Percentiles rank a stretch among this genome's conserved stretches.
Evolutionary conservation across 148 eudicot genomes (phyloP).

Genomic region (Arbutus unedo): DNA sequence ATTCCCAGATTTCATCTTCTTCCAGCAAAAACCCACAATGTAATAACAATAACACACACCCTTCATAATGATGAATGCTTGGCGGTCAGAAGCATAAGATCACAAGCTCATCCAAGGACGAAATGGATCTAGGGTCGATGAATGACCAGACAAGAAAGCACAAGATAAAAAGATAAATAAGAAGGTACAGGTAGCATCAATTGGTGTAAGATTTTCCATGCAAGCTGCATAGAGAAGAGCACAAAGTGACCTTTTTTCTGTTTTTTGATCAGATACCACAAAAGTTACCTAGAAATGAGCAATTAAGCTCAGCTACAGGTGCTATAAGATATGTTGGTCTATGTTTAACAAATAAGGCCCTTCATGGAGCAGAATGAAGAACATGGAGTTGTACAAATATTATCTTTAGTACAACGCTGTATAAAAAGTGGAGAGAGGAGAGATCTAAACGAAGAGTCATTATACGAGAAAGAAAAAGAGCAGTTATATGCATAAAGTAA

Average conservation of each 20-base stretch:
- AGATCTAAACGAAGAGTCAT: background rate
- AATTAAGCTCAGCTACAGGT: conserved; percentile 4
- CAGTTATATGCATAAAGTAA: background rate
- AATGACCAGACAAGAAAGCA: background rate
- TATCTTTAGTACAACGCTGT: background rate
- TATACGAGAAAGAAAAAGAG: background rate
- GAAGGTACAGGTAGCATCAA: background rate
- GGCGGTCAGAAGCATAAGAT: background rate
- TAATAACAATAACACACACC: background rate
- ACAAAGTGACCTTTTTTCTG: no score
- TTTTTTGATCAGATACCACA: no score
- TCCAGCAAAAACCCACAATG: background rate
- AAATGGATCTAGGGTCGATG: conserved; percentile 7
- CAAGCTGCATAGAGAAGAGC: background rate
- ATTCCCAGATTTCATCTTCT: background rate
- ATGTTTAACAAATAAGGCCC: background rate
- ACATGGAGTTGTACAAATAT: background rate
- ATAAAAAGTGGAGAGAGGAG: background rate
- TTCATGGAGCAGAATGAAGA: conserved; percentile 5
- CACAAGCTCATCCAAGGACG: background rate
- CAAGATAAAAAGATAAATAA: background rate
- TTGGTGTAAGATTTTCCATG: background rate
- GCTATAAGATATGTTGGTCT: background rate
- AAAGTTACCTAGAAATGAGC: background rate
- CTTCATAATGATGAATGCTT: background rate